These are phyloP conservation scores for Lecanicillium sp. DNA, from an alignment of 2,329 filamentous ascomycete species.

Conservation along the genomic window DNA sequence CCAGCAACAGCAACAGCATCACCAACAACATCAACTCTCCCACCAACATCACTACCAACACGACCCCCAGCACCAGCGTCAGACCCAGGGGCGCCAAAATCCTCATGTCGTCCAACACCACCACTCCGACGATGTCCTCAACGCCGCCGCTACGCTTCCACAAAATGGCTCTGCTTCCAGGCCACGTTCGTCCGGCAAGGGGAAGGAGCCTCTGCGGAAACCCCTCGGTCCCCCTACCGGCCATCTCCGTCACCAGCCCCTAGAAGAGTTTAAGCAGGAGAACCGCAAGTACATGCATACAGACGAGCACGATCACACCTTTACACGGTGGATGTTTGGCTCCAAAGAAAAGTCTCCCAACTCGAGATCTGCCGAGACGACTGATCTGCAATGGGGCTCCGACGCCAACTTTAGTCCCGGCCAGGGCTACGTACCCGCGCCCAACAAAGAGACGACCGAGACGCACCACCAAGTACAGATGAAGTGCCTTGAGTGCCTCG, in stretches of 20 bases:
- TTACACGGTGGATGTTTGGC: constrained; percentile 34
- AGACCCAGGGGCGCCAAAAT: constrained; percentile 16
- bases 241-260: constrained; percentile 32
- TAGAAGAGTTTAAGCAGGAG: constrained; percentile 34
- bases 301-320: constrained; percentile 26
- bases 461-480: constrained; percentile 47
- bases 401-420: constrained; percentile 53
- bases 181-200: constrained; percentile 4
- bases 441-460: constrained; percentile 49
- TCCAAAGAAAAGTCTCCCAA: constrained; percentile 17
- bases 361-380: constrained; percentile 25
- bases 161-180: constrained; percentile 27
- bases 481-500: constrained; percentile 47
- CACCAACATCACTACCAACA: constrained; percentile 10
- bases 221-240: constrained; percentile 27
- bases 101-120: constrained; percentile 17
- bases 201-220: constrained; percentile 17
- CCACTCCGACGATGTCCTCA: constrained; percentile 46
- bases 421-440: constrained; percentile 50
- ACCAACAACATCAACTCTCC: constrained; percentile 13
- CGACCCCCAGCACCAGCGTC: constrained; percentile 9
- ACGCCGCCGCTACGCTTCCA: constrained; percentile 44
- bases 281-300: constrained; percentile 23
- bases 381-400: constrained; percentile 58
- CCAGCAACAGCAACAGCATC: constrained; percentile 17